A percentile compares a stretch with the other conserved stretches of the same genome.
Evolutionary conservation across 2,329 filamentous ascomycete genomes (phyloP).

Genomic region (Colletotrichum acutatum): DNA sequence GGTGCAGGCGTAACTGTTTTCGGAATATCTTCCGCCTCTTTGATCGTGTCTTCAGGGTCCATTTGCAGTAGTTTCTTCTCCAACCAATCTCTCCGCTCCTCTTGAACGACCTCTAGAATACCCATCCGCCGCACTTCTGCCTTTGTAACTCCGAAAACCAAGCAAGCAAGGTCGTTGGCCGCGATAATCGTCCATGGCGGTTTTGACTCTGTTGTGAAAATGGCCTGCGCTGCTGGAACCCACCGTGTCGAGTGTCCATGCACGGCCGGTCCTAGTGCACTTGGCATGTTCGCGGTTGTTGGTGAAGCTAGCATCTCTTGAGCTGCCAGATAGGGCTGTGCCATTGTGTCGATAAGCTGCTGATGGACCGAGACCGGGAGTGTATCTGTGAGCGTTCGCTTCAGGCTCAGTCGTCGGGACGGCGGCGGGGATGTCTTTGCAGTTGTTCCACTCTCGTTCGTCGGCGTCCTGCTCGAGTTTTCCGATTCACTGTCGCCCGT

Average conservation of each 20-base stretch:
- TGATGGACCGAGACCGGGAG: conserved; percentile 79
- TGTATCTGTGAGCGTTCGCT: conserved; percentile 89
- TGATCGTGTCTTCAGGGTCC: conserved; percentile 55
- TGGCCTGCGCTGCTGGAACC: conserved; percentile 91
- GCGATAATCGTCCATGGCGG: conserved; percentile 96
- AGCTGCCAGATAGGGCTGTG: conserved; percentile 79
- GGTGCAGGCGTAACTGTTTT: conserved; percentile 50
- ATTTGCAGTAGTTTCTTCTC: conserved; percentile 82
- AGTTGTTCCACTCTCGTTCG: conserved; percentile 66
- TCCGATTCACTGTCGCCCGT: conserved; percentile 52
- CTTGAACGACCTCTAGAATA: conserved; percentile 92
- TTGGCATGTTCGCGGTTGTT: conserved; percentile 55
- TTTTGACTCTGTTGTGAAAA: conserved; percentile 94
- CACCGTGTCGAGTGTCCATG: conserved; percentile 92
- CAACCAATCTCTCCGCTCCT: conserved; percentile 89
- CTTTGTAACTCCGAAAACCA: conserved; percentile 99
- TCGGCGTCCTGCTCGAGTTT: conserved; percentile 64
- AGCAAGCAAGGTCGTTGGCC: conserved; percentile 94
- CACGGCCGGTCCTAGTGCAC: conserved; percentile 67
- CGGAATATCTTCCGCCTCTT: conserved; percentile 47
- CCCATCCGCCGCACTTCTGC: conserved; percentile 94
- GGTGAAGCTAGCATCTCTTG: conserved; percentile 60
- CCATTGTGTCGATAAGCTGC: conserved; percentile 85
- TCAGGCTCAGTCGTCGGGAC: conserved; percentile 75
- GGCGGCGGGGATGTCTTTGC: conserved; percentile 63